These are phyloP conservation scores for Mycocalia duriaeana DNA, from an alignment of 1,284 basidiomycete genomes.

Conservation along the genomic window DNA sequence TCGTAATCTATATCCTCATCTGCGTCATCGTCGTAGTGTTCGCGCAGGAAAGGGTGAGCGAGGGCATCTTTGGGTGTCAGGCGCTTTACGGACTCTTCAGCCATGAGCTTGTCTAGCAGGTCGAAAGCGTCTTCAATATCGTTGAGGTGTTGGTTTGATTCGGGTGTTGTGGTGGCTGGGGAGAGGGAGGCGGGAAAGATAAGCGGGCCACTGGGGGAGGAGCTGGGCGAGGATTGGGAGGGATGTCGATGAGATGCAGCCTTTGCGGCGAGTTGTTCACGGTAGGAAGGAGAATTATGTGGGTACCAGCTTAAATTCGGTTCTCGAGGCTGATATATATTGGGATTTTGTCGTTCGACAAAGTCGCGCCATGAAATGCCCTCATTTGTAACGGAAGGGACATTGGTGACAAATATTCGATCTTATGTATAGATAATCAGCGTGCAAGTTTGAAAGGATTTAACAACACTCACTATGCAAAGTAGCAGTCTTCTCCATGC, in stretches of 20 bases:
- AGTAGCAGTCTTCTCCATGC: conserved; percentile 84
- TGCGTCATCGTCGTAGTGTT: too few relatives aligned
- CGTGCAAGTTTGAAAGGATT: not conserved
- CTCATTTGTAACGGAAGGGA: conserved; percentile 66
- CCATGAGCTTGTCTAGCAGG: conserved; percentile 66
- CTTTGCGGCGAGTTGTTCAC: conserved; percentile 12
- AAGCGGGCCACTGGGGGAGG: conserved; percentile 12
- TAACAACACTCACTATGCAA: conserved; percentile 73
- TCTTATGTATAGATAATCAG: conserved; percentile 39
- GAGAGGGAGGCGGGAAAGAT: conserved; percentile 11
- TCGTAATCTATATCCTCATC: too few relatives aligned
- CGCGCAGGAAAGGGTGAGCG: conserved; percentile 69
- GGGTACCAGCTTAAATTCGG: conserved; percentile 53
- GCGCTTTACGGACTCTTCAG: conserved; percentile 71
- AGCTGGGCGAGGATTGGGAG: conserved; percentile 23
- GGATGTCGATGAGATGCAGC: conserved; percentile 13
- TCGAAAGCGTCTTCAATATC: conserved; percentile 70
- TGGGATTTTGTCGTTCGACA: conserved; percentile 74
- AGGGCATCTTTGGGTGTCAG: conserved; percentile 75
- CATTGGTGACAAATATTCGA: conserved; percentile 81
- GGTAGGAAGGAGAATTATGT: conserved; percentile 31
- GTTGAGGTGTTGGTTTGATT: conserved; percentile 38
- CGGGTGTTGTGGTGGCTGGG: conserved; percentile 20
- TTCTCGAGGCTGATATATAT: conserved; percentile 53
- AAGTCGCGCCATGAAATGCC: conserved; percentile 70